Base-by-base conservation (phyloP, 2,329 filamentous ascomycete species). In the Diaporthe caulivora region DNA sequence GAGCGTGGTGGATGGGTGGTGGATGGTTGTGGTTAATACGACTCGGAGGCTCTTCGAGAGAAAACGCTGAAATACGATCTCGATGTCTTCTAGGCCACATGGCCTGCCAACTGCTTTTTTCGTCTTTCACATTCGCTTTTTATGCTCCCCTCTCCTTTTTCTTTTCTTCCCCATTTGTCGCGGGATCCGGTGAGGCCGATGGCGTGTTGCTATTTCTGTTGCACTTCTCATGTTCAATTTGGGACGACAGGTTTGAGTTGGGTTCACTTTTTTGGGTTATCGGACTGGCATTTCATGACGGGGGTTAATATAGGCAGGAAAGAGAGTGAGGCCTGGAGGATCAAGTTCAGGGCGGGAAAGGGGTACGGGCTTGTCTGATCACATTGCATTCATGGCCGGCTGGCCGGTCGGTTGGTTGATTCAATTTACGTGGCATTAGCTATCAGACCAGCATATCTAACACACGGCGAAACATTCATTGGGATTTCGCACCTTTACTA, bases 51-150 rank as follows among this genome's bases (percentile, higher is more conserved):
- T 65, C n/a, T 51, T 49, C 42, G 44, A 49, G 29, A 49, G 21
- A 51, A 51, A 24, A 65, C 44, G 44, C 62, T 53, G 47, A 67
- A 67, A 67, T 67, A 67, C 34, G 21, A 67, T 53, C 62, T 67
- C 47, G 62, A 47, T 67, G 62, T 67, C 62, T 40, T 67, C 62
- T 37, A 40, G 62, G 62, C 62, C 62, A 17, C 31, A 67, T 40
- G 47, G 62, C 51, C 47, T 53, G 47, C 34, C 47, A 37, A 53
- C 9, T 17, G 24, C 34, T 47, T 26, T 58, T 55, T 31, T 42
- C 15, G 24, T 44, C 8, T 62, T 26, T 62, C 24, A 31, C 40
- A 21, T 11, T 62, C 17, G 5, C 17, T 62, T 47, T 62, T 17
- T 29, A 26, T 7, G 6, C 10, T 31, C n/a, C 54, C 13, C 34